A percentile compares a stretch with the other conserved stretches of the same genome.
Conservation (phyloP, 2,329 filamentous ascomycete genomes). For the Teratosphaeriaceae sp. region DNA sequence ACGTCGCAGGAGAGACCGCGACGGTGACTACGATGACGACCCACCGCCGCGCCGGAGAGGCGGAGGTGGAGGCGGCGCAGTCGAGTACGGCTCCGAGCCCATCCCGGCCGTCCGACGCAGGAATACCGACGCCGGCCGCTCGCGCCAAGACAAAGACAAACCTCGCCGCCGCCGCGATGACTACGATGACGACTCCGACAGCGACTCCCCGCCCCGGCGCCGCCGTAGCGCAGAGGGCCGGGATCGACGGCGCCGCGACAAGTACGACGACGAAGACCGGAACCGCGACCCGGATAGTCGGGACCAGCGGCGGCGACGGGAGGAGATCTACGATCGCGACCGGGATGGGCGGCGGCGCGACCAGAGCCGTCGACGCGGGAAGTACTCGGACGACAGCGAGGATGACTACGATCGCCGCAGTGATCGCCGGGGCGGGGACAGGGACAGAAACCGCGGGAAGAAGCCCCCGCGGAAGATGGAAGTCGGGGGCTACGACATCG, state of each 20-base stretch:
- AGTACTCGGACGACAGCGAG: conserved; percentile 7
- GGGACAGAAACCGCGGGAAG: conserved; percentile 12
- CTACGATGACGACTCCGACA: conserved; percentile 16
- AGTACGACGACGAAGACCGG: conserved; percentile 16
- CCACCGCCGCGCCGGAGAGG: conserved; percentile 20
- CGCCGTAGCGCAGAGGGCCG: conserved; percentile 7
- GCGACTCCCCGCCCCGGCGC: conserved; percentile 7
- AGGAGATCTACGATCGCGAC: conserved; percentile 20
- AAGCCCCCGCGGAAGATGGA: conserved; percentile 23
- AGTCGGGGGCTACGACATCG: conserved; percentile 28
- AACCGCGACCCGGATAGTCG: conserved; percentile 13
- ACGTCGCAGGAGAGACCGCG: conserved; percentile 10
- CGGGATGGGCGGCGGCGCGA: conserved; percentile 7
- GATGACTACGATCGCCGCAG: conserved; percentile 17
- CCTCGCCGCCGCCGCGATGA: conserved; percentile 17
- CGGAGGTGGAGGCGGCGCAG: conserved; percentile 11
- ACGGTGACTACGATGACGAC: conserved; percentile 15
- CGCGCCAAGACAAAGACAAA: conserved; percentile 3
- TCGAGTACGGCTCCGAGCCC: conserved; percentile 25
- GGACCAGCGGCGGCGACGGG: conserved; percentile 16
- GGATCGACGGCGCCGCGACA: conserved; percentile 9
- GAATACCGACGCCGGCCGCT: conserved; percentile 13
- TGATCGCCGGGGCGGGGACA: conserved; percentile 10
- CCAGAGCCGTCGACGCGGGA: background rate
- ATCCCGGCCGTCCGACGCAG: conserved; percentile 18